phyloP scores from a whole-genome alignment of 805 yeast genomes.

The Sugiyamaella floridensis region DNA sequence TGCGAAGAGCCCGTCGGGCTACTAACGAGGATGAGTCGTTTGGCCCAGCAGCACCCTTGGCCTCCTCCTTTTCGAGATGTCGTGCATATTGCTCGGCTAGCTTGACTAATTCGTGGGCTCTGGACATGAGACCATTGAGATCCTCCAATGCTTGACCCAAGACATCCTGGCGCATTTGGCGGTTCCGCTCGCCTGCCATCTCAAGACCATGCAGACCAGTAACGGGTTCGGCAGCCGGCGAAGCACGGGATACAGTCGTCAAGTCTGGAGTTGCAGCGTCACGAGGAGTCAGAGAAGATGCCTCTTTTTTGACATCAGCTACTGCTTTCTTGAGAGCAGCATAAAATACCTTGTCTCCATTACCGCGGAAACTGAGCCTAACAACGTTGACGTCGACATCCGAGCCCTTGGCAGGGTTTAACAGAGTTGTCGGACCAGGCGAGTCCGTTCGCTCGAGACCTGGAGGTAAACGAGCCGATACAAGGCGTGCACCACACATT shows the following conservation, averaged over 20 bases:
- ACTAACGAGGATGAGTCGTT: conserved; percentile 16
- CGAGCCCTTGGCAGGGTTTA: conserved; percentile 4
- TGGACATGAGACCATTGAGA: conserved; percentile 65
- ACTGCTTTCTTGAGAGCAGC: conserved; percentile 40
- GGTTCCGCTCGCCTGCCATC: conserved; percentile 44
- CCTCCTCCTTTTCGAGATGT: conserved; percentile 21
- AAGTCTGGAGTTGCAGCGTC: neutral
- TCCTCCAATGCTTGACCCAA: conserved; percentile 68
- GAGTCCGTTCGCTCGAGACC: conserved; percentile 19
- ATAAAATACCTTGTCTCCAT: conserved; percentile 54
- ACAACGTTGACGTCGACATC: conserved; percentile 26
- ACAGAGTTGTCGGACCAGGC: conserved; percentile 16
- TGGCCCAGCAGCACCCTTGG: neutral
- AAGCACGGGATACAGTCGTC: neutral
- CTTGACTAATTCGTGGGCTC: conserved; percentile 64
- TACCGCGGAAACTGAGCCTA: conserved; percentile 68
- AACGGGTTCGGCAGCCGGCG: neutral
- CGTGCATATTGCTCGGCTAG: conserved; percentile 39
- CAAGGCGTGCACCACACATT: conserved; percentile 65
- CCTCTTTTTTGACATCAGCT: conserved; percentile 35
- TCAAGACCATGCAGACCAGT: conserved; percentile 62
- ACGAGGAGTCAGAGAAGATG: conserved; percentile 39
- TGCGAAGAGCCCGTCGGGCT: conserved; percentile 32
- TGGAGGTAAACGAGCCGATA: conserved; percentile 25
- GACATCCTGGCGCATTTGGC: conserved; percentile 52